Base-by-base conservation (phyloP, 768 basidiomycete species). In the Amanita phalloides region DNA sequence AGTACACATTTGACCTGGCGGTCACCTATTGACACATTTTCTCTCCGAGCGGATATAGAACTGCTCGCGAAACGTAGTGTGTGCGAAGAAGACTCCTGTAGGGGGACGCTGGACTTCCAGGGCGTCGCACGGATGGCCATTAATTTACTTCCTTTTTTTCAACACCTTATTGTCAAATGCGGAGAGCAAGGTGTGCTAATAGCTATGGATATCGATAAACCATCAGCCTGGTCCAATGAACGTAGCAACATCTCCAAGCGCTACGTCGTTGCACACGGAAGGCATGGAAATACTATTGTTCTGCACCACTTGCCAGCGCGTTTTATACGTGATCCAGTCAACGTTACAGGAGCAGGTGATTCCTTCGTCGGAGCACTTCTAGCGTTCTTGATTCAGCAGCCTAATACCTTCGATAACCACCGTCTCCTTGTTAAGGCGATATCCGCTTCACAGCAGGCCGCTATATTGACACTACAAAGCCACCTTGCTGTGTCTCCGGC, bases 271-370 rank as follows among this genome's bases (percentile, higher is more conserved):
- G 73, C 73, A 20, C 74, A 68, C 25, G 78, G 77, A 6, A 66
- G 66, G 21, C 62, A 70, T 13, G 62, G 64, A 6, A 75, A 78
- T 52, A 66, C 76, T 3, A 61, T 90, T 6, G 73, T 88, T 5
- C 44, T 94, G 28, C 80, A 82, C 38, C 86, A 93, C 62, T 91
- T 86, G 63, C 79, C 88, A 9, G 73, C 89, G 6, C 57, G 75
- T 14, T 61, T 65, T 1, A 55, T 70, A 13, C 66, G 77, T 8
- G 60, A 54, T 3, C 57, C 79, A 5, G 67, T 84, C 20, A 93
- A 84, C 57, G 89, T 90, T 7, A 97, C 94, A 0, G 95, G 95
- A 1, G 93, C 90, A 1, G 94, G 94, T 0, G 94, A 97, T 66
- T 84, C 89, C 3, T 77, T 96, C 23, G 92, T 89, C 1, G 94